Conservation (phyloP, 2,329 filamentous ascomycete species). For the Colletotrichum destructivum region DNA sequence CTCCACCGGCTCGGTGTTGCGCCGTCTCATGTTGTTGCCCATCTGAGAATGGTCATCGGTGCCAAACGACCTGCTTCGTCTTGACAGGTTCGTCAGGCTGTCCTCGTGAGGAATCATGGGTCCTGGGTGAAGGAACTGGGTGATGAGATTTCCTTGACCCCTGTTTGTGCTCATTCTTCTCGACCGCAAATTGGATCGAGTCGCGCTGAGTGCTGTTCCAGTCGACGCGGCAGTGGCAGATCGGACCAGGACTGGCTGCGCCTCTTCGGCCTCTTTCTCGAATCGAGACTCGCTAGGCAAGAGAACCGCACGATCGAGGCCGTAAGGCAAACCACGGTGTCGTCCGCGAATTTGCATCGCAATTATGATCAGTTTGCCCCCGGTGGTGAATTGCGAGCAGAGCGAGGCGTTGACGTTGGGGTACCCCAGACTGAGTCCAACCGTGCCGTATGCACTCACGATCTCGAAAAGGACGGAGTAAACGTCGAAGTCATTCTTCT, state of each 20-base stretch:
- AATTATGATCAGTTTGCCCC: constrained; percentile 80
- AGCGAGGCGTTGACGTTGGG: constrained; percentile 83
- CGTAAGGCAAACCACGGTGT: constrained; percentile 78
- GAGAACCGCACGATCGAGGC: constrained; percentile 73
- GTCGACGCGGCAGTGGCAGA: constrained; percentile 55
- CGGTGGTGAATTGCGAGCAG: constrained; percentile 82
- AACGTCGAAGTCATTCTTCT: constrained; percentile 74
- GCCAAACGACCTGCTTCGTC: constrained; percentile 37
- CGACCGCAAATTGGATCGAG: constrained; percentile 33
- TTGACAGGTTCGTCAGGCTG: constrained; percentile 21
- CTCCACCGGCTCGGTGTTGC: constrained; percentile 38
- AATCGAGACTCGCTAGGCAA: constrained; percentile 71
- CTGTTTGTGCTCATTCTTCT: constrained; percentile 49
- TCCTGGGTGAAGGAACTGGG: constrained; percentile 65
- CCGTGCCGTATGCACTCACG: constrained; percentile 93
- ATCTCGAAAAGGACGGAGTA: constrained; percentile 87
- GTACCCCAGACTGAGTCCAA: constrained; percentile 91
- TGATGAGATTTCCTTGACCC: constrained; percentile 58
- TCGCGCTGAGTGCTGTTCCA: constrained; percentile 48
- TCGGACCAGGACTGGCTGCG: constrained; percentile 56
- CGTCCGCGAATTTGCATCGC: constrained; percentile 80
- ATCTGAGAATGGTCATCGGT: constrained; percentile 12
- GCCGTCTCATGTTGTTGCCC: constrained; percentile 32
- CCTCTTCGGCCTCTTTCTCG: constrained; percentile 66
- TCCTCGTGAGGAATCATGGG: constrained; percentile 55